These are phyloP conservation scores for Pythium aquatile DNA, from an alignment of 352 stramenopile species.

Conservation along the genomic window DNA sequence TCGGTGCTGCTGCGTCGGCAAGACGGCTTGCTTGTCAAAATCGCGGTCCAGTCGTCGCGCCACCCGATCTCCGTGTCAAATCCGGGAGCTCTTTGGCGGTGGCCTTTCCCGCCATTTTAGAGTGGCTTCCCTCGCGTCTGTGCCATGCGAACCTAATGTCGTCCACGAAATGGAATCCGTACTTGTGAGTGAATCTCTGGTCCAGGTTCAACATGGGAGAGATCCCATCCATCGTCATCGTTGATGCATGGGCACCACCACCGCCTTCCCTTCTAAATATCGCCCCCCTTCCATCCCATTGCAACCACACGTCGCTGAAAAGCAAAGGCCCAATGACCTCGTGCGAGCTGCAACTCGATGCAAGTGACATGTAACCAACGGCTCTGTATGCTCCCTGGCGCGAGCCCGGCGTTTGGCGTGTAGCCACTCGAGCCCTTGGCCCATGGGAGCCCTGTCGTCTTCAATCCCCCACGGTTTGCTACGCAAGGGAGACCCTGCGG, in stretches of 20 bases:
- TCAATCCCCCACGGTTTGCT: neutral
- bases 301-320: no score
- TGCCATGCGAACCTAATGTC: constrained; percentile 8
- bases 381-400: neutral
- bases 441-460: neutral
- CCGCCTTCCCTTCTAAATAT: neutral
- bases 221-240: constrained; percentile 5
- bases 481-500: neutral
- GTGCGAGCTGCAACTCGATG: no score
- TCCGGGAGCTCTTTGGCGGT: neutral
- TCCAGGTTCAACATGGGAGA: constrained; percentile 7
- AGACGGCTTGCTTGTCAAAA: neutral
- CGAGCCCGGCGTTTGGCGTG: neutral
- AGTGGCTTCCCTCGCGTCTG: constrained; percentile 1
- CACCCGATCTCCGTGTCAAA: neutral
- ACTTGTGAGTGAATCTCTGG: constrained; percentile 14
- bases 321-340: no score
- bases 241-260: neutral
- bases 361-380: neutral
- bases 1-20: neutral
- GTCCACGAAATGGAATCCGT: neutral
- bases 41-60: neutral
- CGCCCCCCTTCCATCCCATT: neutral
- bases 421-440: neutral
- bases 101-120: constrained; percentile 16